Percentiles rank a stretch among this genome's conserved stretches.
These are phyloP conservation scores for Castanopsis chinensis DNA, from an alignment of 306 rosid genomes.

Conservation along the genomic window DNA sequence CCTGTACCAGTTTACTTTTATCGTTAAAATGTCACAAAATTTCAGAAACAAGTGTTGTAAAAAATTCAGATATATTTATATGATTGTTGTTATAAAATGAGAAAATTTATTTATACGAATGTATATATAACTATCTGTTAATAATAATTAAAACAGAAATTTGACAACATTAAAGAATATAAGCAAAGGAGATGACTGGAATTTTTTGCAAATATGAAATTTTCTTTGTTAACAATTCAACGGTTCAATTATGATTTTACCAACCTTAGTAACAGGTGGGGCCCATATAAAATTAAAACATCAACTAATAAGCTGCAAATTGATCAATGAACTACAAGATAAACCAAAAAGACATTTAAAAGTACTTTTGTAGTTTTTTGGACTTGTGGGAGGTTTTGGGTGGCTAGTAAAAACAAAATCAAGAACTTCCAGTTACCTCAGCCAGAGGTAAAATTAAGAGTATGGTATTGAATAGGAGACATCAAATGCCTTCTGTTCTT, in stretches of 20 bases:
- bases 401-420: conserved; percentile 13
- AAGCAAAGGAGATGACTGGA: background rate
- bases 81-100: background rate
- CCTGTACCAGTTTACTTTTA: conserved; percentile 39
- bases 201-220: background rate
- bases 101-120: background rate
- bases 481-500: conserved; percentile 26
- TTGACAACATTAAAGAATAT: background rate
- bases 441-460: conserved; percentile 19
- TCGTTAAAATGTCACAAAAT: conserved; percentile 17
- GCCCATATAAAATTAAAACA: conserved; percentile 7
- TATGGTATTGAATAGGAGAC: conserved; percentile 23
- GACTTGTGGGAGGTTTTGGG: background rate
- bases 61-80: background rate
- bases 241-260: background rate
- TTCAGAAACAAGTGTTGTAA: background rate
- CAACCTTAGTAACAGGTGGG: background rate
- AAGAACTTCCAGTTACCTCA: conserved; percentile 26
- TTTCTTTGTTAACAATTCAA: background rate
- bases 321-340: conserved; percentile 16
- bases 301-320: conserved; percentile 16
- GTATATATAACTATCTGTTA: background rate
- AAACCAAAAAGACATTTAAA: background rate
- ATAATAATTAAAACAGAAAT: background rate
- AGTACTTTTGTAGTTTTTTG: background rate